Percentiles rank a stretch among this genome's conserved stretches.
Evolutionary conservation across 2,329 filamentous ascomycete genomes (phyloP).

Genomic region (Botrytis tulipae): DNA sequence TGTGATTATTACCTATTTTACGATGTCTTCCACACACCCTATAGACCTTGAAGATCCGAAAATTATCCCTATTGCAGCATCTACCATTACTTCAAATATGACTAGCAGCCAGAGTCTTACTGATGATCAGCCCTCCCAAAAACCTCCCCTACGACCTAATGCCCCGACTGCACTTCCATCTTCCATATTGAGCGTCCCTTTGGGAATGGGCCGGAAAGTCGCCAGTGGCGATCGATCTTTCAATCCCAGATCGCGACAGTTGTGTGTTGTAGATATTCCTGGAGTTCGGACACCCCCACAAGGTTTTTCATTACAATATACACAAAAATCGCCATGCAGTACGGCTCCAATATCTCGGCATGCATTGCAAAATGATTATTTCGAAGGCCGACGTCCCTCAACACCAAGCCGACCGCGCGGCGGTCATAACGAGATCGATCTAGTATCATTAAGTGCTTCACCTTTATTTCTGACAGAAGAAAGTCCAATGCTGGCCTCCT

Average conservation of each 20-base stretch:
- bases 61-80: not conserved
- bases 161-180: not conserved
- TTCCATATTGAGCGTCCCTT: not conserved
- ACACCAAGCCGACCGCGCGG: not conserved
- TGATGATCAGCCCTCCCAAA: not conserved
- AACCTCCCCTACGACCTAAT: conserved; percentile 8
- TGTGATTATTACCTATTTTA: not conserved
- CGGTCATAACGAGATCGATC: not conserved
- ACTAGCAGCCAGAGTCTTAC: not conserved
- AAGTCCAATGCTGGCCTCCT: not conserved
- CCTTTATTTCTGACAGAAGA: not conserved
- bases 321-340: not conserved
- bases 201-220: not conserved
- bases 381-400: not conserved
- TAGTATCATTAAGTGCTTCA: not conserved
- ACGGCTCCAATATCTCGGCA: not conserved
- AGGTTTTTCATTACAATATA: not conserved
- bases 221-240: conserved; percentile 1
- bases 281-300: conserved; percentile 5
- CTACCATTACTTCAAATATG: not conserved
- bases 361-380: conserved; percentile 2
- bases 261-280: not conserved
- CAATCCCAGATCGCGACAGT: not conserved
- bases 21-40: not conserved
- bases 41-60: not conserved